Base-by-base conservation (phyloP, 2,329 filamentous ascomycete genomes). In the Clonostachys sp. region DNA sequence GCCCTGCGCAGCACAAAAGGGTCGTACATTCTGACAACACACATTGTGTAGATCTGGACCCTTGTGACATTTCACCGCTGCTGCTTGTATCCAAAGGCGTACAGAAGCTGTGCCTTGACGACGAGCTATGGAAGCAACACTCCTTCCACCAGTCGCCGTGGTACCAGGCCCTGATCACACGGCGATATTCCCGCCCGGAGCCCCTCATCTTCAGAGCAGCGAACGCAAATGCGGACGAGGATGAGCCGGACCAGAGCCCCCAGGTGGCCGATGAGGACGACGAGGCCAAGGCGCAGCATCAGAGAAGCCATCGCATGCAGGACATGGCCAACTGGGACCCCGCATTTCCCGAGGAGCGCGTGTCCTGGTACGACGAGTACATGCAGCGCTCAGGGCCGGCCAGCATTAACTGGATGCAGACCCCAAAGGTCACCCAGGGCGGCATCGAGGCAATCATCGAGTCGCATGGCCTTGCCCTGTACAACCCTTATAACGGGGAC, bases 291-390 rank as follows among this genome's bases (percentile, higher is more conserved):
- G 45, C 52, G 34, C 18, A 12, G 16, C 30, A 13, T 33, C 30
- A 53, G 18, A 57, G 52, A 45, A 47, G 57, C 39, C 58, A 55
- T 30, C 54, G 55, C 33, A 47, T 60, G 2, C 77, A 83, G 44
- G 78, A 89, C 48, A 72, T 87, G 59, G 84, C 84, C 5, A 89
- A 89, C 55, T 96, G 91, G 91, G 89, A 96, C 55, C 89, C 89
- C 1, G 81, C 81, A 0, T 90, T 86, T 53, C 80, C 83, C 0
- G 71, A 67, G 5, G 91, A 96, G 66, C 73, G 73, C 39, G 75
- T 91, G 17, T 83, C 87, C 44, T 96, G 90, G 86, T 96, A 95
- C 63, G 80, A 87, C 47, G 91, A 96, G 64, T 96, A 91, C 60
- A 86, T 95, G 52, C 89, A 91, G 46, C 79, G 91, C 34, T 78